These are phyloP conservation scores for Nicotiana obtusifolia DNA, from an alignment of 257 asterid genomes.

Conservation along the genomic window DNA sequence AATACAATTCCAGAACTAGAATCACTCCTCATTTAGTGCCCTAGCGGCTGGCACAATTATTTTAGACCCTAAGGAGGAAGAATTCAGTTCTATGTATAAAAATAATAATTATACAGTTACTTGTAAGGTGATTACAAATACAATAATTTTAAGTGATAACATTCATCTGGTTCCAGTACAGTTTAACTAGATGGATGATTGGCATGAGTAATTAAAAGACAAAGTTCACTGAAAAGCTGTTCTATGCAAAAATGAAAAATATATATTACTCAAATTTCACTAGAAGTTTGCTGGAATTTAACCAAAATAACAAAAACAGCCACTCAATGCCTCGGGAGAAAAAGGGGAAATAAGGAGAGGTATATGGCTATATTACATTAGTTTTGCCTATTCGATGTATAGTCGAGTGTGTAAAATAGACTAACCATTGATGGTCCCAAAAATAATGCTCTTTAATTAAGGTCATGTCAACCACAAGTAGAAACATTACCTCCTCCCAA, in stretches of 20 bases:
- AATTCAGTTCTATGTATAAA: too few relatives aligned
- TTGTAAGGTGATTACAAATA: too few relatives aligned
- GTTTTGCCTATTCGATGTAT: neutral
- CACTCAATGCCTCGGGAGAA: neutral
- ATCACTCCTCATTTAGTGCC: neutral
- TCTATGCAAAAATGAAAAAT: too few relatives aligned
- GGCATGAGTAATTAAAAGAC: too few relatives aligned
- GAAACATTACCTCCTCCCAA: neutral
- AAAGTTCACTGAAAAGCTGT: too few relatives aligned
- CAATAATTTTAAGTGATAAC: too few relatives aligned
- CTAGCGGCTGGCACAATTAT: too few relatives aligned
- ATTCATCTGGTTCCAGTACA: too few relatives aligned
- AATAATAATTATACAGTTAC: too few relatives aligned
- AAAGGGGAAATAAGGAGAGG: neutral
- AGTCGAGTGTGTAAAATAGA: neutral
- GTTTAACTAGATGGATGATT: too few relatives aligned
- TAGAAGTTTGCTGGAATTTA: neutral
- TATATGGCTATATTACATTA: neutral
- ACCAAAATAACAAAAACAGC: neutral
- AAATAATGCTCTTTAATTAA: neutral
- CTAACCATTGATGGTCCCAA: neutral
- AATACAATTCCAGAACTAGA: neutral
- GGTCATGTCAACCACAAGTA: neutral
- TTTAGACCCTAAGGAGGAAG: too few relatives aligned
- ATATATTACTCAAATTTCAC: neutral